A percentile compares a stretch with the other conserved stretches of the same genome.
Evolutionary conservation across 75 land plant genomes (phyloP).

Genomic region (Sequoiadendron giganteum): DNA sequence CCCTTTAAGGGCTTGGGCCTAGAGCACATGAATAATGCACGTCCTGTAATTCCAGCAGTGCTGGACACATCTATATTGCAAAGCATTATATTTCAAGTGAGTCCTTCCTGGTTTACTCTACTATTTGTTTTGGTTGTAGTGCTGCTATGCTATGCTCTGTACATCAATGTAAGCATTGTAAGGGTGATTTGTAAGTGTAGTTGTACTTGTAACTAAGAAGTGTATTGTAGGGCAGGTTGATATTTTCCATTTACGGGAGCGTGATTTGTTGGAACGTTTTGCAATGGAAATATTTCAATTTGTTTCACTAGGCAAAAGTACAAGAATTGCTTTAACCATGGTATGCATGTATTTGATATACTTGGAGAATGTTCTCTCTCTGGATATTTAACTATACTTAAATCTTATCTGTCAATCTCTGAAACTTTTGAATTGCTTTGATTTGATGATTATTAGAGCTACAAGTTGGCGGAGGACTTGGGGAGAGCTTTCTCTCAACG

Average conservation of each 20-base stretch:
- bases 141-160: not conserved
- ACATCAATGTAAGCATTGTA: not conserved
- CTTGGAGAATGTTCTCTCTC: not conserved
- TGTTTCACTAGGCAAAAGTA: slow-evolving; percentile 53
- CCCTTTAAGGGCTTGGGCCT: slow-evolving; percentile 74
- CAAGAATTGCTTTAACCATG: slow-evolving; percentile 52
- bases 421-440: not conserved
- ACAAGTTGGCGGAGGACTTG: slow-evolving; percentile 85
- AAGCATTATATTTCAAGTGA: slow-evolving; percentile 62
- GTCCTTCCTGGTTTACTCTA: not conserved
- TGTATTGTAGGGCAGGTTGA: slow-evolving; percentile 36
- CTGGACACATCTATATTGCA: slow-evolving; percentile 42
- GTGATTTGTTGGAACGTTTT: slow-evolving; percentile 71
- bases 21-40: slow-evolving; percentile 77
- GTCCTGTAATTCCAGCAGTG: slow-evolving; percentile 60
- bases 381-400: not conserved
- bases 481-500: slow-evolving; percentile 82
- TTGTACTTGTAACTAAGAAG: not conserved
- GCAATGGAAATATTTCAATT: slow-evolving; percentile 48
- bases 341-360: slow-evolving; percentile 14
- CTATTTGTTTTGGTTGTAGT: not conserved
- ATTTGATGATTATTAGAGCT: slow-evolving; percentile 46
- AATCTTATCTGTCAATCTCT: not conserved
- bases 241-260: slow-evolving; percentile 75
- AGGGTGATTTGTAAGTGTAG: slow-evolving; percentile 3